A percentile compares a stretch with the other conserved stretches of the same genome.
Evolutionary conservation across 2,329 filamentous ascomycete species (phyloP).

Genomic region (Phaeophleospora eucalypticola): DNA sequence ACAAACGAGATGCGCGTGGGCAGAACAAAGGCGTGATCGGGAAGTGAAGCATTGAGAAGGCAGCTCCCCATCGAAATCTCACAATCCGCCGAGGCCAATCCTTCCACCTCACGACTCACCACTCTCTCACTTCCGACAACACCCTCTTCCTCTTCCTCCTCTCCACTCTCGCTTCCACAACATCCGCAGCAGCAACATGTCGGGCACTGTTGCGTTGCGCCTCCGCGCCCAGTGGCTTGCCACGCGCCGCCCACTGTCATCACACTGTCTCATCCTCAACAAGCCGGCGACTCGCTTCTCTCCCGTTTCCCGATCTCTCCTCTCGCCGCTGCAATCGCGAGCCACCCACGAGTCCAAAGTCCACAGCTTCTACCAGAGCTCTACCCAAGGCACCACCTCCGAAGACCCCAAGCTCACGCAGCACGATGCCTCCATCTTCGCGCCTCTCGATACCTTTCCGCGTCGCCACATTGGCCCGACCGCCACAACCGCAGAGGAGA

Average conservation of each 20-base stretch:
- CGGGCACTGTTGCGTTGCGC: conserved; percentile 23
- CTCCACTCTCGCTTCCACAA: neutral
- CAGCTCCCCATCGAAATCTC: too few species aligned
- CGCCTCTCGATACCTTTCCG: conserved; percentile 62
- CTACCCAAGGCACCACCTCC: conserved; percentile 22
- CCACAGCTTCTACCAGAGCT: conserved; percentile 30
- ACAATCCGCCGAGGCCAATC: neutral
- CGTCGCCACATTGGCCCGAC: conserved; percentile 84
- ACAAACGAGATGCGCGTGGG: neutral
- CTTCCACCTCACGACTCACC: neutral
- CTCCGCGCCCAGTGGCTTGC: conserved; percentile 33
- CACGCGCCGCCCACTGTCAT: conserved; percentile 29
- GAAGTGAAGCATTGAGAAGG: neutral
- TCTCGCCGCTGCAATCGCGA: conserved; percentile 9
- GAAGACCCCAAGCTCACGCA: conserved; percentile 20
- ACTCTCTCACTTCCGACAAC: neutral
- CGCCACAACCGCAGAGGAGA: conserved; percentile 63
- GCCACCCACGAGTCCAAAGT: conserved; percentile 8
- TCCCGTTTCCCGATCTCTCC: conserved; percentile 8
- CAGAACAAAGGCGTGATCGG: neutral
- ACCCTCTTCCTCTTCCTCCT: neutral
- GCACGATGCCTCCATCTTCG: conserved; percentile 36
- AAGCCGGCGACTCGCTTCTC: conserved; percentile 7
- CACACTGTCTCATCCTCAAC: conserved; percentile 24
- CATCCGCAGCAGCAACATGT: conserved; percentile 14